These are phyloP conservation scores for Cyclotella kingstonii DNA, from an alignment of 108 stramenopile genomes.

Conservation along the genomic window DNA sequence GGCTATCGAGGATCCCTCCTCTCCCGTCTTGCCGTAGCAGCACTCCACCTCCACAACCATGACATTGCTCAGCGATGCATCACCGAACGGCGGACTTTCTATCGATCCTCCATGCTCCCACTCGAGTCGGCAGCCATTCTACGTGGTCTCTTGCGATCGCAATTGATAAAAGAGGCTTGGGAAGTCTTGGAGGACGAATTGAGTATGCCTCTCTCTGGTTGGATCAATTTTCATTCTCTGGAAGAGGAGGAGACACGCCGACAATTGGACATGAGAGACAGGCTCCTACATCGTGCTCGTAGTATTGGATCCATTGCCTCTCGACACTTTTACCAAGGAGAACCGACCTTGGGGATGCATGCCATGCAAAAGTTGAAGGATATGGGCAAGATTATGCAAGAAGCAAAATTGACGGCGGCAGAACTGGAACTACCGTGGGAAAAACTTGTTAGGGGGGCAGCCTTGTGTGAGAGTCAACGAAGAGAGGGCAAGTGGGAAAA, in stretches of 20 bases:
- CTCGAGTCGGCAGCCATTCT: slow-evolving; percentile 80
- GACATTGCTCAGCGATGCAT: slow-evolving; percentile 65
- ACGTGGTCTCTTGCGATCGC: slow-evolving; percentile 62
- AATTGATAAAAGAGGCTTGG: slow-evolving; percentile 70
- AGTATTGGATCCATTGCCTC: slow-evolving; percentile 77
- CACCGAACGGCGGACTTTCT: slow-evolving; percentile 49
- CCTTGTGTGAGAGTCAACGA: slow-evolving; percentile 66
- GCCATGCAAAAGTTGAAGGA: slow-evolving; percentile 59
- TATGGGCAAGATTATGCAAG: slow-evolving; percentile 59
- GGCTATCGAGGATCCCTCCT: slow-evolving; percentile 78
- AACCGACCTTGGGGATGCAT: slow-evolving; percentile 56
- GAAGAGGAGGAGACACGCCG: slow-evolving; percentile 22
- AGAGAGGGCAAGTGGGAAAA: slow-evolving; percentile 48
- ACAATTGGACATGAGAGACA: slow-evolving; percentile 32
- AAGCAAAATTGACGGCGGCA: slow-evolving; percentile 44
- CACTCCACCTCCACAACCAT: slow-evolving; percentile 67
- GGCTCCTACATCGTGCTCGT: slow-evolving; percentile 57
- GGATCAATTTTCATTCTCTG: slow-evolving; percentile 26
- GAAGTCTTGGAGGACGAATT: slow-evolving; percentile 74
- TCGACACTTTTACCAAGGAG: slow-evolving; percentile 70
- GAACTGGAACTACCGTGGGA: slow-evolving; percentile 70
- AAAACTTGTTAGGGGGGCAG: slow-evolving; percentile 76
- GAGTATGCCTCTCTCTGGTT: slow-evolving; percentile 59
- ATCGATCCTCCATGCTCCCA: slow-evolving; percentile 63
- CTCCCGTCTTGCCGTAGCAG: slow-evolving; percentile 78